Evolutionary conservation across 345 rosid genomes (phyloP).

Genomic region (Acer yangbiense): DNA sequence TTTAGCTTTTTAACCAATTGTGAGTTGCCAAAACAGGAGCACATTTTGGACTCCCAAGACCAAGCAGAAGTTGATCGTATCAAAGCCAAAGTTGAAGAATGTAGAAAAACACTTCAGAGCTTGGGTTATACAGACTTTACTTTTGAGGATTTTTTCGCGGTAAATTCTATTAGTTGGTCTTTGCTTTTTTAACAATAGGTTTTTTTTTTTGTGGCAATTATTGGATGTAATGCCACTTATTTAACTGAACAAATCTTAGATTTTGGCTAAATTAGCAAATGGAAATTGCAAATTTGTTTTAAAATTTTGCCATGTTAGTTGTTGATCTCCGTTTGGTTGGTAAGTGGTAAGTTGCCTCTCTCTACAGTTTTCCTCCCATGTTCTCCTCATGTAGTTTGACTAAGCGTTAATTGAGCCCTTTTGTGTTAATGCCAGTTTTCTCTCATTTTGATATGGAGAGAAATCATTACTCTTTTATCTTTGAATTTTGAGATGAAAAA

Average conservation of each 20-base stretch:
- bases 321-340: neutral
- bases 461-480: neutral
- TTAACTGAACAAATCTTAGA: neutral
- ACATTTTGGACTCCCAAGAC: slow-evolving; percentile 82
- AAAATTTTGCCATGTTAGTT: neutral
- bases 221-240: neutral
- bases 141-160: slow-evolving; percentile 97
- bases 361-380: neutral
- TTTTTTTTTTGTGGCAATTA: neutral
- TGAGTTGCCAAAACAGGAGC: slow-evolving; percentile 58
- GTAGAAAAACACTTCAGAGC: slow-evolving; percentile 84
- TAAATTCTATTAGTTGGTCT: slow-evolving; percentile 29
- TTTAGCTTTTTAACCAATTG: slow-evolving; percentile 13
- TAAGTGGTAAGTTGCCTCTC: neutral
- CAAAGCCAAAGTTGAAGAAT: slow-evolving; percentile 82
- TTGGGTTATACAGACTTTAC: slow-evolving; percentile 94
- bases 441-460: neutral
- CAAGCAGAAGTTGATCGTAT: slow-evolving; percentile 79
- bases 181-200: neutral
- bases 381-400: neutral
- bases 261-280: slow-evolving; percentile 1
- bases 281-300: neutral
- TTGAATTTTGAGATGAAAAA: neutral
- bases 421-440: neutral
- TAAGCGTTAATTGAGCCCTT: neutral